Conservation (phyloP, 169 alveolate genomes). For the Plasmodium malariae region DNA sequence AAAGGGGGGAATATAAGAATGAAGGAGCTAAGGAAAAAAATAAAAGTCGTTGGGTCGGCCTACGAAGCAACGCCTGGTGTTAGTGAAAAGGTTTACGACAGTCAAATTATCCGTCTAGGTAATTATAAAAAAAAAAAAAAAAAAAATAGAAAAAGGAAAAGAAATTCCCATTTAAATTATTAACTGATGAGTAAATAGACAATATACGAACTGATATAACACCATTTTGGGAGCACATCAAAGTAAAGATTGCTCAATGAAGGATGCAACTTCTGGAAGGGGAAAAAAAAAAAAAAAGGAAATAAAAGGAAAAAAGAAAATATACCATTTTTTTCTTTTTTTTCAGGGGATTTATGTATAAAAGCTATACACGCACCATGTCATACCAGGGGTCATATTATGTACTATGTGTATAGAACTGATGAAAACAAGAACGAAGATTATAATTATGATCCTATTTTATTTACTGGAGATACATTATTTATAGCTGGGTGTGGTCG, state of each 20-base stretch:
- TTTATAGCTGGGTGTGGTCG: constrained; percentile 96
- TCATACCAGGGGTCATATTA: constrained; percentile 96
- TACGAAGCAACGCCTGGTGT: constrained; percentile 91
- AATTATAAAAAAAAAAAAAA: background rate
- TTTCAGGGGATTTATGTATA: constrained; percentile 83
- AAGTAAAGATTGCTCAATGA: no score
- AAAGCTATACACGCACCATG: constrained; percentile 93
- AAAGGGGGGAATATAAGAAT: constrained; percentile 90
- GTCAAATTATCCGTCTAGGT: constrained; percentile 81
- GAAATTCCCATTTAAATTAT: no score
- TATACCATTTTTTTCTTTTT: background rate
- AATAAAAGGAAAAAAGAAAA: background rate
- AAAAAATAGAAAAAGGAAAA: no score
- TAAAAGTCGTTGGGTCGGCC: constrained; percentile 91
- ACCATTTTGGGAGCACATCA: no score
- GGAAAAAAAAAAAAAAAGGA: background rate
- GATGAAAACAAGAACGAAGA: constrained; percentile 65
- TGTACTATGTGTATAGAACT: constrained; percentile 87
- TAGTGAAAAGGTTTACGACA: constrained; percentile 85
- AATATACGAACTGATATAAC: no score
- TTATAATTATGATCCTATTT: constrained; percentile 76
- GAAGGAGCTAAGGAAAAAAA: constrained; percentile 80
- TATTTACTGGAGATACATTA: constrained; percentile 93
- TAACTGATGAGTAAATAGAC: no score
- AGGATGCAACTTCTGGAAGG: no score